These are phyloP conservation scores for Tricholoma hemisulphureum DNA, from an alignment of 768 basidiomycete species.

Conservation along the genomic window DNA sequence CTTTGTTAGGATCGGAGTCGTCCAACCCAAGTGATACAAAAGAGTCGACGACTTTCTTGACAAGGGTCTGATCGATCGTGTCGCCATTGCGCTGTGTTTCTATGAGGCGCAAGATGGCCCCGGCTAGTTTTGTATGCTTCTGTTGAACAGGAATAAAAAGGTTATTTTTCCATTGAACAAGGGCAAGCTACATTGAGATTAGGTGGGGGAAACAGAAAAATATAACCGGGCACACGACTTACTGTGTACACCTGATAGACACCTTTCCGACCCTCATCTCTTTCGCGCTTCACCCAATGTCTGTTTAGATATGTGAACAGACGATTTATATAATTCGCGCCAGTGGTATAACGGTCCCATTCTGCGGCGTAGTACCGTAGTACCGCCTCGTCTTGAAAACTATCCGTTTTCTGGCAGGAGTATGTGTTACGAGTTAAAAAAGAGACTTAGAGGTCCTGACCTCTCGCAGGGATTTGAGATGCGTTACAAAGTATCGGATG, in stretches of 20 bases:
- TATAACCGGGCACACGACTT: constrained; percentile 24
- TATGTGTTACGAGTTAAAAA: constrained; percentile 14
- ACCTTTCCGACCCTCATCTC: constrained; percentile 93
- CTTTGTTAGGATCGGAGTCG: constrained; percentile 87
- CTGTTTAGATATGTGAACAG: constrained; percentile 98
- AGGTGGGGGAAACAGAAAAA: neutral
- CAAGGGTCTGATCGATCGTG: constrained; percentile 85
- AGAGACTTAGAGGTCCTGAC: constrained; percentile 19
- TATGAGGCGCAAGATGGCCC: constrained; percentile 84
- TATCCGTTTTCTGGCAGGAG: constrained; percentile 62
- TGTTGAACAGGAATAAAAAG: constrained; percentile 88
- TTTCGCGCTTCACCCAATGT: constrained; percentile 98
- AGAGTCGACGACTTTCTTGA: constrained; percentile 94
- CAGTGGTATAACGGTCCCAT: constrained; percentile 96
- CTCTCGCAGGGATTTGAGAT: constrained; percentile 68
- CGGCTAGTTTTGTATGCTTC: constrained; percentile 78
- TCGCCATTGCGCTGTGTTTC: constrained; percentile 95
- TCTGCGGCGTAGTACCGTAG: constrained; percentile 88
- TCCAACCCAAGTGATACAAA: constrained; percentile 95
- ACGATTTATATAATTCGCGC: constrained; percentile 96
- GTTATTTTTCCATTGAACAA: constrained; percentile 94
- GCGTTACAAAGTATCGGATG: constrained; percentile 83
- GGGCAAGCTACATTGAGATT: constrained; percentile 66
- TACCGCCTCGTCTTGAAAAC: constrained; percentile 81
- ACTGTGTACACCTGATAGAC: constrained; percentile 97